phyloP scores from a whole-genome alignment of 768 basidiomycete species.

The Podaxis sp. region DNA sequence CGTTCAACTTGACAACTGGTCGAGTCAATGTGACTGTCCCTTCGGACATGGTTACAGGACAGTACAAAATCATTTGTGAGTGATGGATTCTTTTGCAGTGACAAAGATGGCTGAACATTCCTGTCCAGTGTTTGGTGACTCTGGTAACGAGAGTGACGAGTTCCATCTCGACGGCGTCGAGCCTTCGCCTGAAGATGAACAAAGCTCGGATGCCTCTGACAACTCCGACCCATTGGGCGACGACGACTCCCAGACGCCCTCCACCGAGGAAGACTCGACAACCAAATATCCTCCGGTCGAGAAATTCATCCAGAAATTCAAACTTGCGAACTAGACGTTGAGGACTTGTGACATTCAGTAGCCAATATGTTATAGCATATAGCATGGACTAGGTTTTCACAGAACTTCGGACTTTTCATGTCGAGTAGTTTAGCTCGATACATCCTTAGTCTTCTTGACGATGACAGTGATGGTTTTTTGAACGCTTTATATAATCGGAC shows the following conservation, averaged over 20 bases:
- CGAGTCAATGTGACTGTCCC: slow-evolving; percentile 37
- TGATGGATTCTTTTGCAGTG: slow-evolving; percentile 9
- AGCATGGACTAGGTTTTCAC: background rate
- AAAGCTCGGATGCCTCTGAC: background rate
- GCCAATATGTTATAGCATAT: background rate
- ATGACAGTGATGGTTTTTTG: slow-evolving; percentile 1
- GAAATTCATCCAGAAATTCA: too few species aligned
- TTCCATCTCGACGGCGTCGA: slow-evolving; percentile 32
- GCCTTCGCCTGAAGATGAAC: background rate
- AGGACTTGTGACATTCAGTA: background rate
- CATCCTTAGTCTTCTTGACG: background rate
- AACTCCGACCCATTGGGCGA: background rate
- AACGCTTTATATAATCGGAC: background rate
- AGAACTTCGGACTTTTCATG: background rate
- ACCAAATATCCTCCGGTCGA: too few species aligned
- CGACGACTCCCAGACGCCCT: background rate
- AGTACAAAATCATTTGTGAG: slow-evolving; percentile 45
- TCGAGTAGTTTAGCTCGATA: background rate
- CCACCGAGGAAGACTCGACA: background rate
- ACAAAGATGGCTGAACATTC: background rate
- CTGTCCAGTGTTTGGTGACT: slow-evolving; percentile 46
- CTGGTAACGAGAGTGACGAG: slow-evolving; percentile 40
- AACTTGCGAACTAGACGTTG: too few species aligned
- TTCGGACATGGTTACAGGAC: slow-evolving; percentile 26
- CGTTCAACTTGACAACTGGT: slow-evolving; percentile 37